Evolutionary conservation across 306 rosid genomes (phyloP).

Genomic region (Vigna reflexopilosa): DNA sequence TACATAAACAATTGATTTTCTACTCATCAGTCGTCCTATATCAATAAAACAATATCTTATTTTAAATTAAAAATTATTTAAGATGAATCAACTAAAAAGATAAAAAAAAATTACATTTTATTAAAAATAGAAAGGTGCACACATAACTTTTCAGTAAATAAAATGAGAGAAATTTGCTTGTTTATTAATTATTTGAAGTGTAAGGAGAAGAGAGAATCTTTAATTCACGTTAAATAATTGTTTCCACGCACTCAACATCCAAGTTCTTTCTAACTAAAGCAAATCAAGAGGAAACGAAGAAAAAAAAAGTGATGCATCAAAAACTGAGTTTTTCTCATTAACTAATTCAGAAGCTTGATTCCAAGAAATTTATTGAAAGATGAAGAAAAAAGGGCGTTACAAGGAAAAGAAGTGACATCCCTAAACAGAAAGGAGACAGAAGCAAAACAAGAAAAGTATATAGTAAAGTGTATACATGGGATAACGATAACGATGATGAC

Average conservation of each 20-base stretch:
- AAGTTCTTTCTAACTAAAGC: not conserved
- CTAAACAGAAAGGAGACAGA: not conserved
- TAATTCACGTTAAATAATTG: too few relatives aligned
- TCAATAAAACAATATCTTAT: too few relatives aligned
- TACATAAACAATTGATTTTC: too few relatives aligned
- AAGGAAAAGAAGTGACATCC: not conserved
- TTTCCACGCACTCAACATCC: not conserved
- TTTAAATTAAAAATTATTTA: too few relatives aligned
- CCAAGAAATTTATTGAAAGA: constrained; percentile 5
- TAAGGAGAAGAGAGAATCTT: too few relatives aligned
- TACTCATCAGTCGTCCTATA: too few relatives aligned
- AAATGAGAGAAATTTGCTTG: too few relatives aligned
- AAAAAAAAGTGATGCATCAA: not conserved
- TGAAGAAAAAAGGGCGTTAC: not conserved
- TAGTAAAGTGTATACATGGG: not conserved
- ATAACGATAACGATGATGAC: not conserved
- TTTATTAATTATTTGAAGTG: too few relatives aligned
- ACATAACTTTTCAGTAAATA: too few relatives aligned
- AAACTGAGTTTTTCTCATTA: not conserved
- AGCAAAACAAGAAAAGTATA: not conserved
- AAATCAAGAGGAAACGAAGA: not conserved
- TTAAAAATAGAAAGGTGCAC: too few relatives aligned
- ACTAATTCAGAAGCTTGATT: not conserved
- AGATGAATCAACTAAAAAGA: too few relatives aligned
- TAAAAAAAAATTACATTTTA: too few relatives aligned